Evolutionary conservation across 495 filamentous ascomycete species (phyloP).

Genomic region (Darksidea phi): DNA sequence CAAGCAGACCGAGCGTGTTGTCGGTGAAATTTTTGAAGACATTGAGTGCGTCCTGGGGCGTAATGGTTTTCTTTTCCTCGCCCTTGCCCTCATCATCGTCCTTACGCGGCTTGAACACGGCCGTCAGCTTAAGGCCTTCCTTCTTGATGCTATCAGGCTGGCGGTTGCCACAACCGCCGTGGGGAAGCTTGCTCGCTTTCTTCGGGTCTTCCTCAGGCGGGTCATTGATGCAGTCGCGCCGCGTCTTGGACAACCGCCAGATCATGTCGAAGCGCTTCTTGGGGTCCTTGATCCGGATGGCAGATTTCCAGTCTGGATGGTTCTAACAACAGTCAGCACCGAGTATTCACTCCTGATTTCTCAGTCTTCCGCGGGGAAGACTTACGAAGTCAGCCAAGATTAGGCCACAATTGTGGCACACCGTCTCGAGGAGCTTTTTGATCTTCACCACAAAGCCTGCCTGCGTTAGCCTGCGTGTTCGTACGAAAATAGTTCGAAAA

Average conservation of each 20-base stretch:
- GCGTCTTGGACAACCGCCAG: constrained; percentile 83
- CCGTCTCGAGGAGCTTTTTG: constrained; percentile 95
- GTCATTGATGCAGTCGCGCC: constrained; percentile 77
- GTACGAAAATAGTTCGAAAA: background rate
- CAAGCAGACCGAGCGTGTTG: constrained; percentile 79
- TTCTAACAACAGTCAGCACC: constrained; percentile 71
- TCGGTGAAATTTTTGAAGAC: constrained; percentile 80
- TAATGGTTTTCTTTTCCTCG: constrained; percentile 79
- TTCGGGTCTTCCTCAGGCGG: constrained; percentile 58
- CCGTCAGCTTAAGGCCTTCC: constrained; percentile 77
- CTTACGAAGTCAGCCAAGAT: constrained; percentile 93
- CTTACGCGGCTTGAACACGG: constrained; percentile 76
- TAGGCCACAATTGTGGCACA: constrained; percentile 97
- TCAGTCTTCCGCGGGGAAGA: constrained; percentile 56
- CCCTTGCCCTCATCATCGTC: constrained; percentile 64
- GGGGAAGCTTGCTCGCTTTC: constrained; percentile 50
- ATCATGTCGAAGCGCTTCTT: constrained; percentile 90
- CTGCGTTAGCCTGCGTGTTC: constrained; percentile 39
- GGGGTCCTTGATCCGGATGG: constrained; percentile 78
- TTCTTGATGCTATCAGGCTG: constrained; percentile 81
- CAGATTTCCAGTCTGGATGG: constrained; percentile 77
- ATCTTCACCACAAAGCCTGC: constrained; percentile 91
- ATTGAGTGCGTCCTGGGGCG: constrained; percentile 77
- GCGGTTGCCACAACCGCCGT: constrained; percentile 90
- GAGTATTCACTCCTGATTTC: constrained; percentile 36